Conservation (phyloP, 2,329 filamentous ascomycete species). For the Nemania sp. region DNA sequence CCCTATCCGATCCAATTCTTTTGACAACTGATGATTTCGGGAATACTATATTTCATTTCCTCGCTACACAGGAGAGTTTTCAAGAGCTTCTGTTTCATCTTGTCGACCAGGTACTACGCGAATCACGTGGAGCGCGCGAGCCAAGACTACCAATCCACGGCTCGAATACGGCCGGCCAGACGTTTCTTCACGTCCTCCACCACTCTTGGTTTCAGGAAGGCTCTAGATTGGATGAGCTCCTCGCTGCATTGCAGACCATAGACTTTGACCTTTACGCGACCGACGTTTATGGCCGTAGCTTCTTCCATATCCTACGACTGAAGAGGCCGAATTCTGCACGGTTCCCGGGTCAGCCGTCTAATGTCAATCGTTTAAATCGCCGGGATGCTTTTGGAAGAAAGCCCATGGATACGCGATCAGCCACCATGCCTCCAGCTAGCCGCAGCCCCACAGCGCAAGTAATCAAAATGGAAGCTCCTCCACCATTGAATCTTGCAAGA, state of each 20-base stretch:
- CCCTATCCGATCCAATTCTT: constrained; percentile 38
- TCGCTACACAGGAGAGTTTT: constrained; percentile 28
- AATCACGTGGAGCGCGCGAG: no score
- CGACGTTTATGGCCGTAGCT: constrained; percentile 40
- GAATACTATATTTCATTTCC: constrained; percentile 54
- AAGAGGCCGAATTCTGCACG: constrained; percentile 21
- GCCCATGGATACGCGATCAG: constrained; percentile 28
- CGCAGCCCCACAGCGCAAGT: constrained; percentile 15
- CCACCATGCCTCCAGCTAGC: not conserved
- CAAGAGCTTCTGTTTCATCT: constrained; percentile 29
- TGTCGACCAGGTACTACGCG: constrained; percentile 23
- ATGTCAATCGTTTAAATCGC: constrained; percentile 39
- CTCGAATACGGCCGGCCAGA: constrained; percentile 37
- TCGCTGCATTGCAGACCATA: constrained; percentile 26
- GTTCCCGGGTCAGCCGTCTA: constrained; percentile 35
- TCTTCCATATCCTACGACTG: constrained; percentile 41
- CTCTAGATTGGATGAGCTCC: constrained; percentile 28
- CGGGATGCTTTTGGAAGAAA: constrained; percentile 53
- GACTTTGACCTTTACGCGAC: constrained; percentile 34
- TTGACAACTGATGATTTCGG: constrained; percentile 53
- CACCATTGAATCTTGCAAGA: constrained; percentile 5
- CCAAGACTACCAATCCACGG: constrained; percentile 36
- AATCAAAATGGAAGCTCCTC: constrained; percentile 14
- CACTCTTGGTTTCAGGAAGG: constrained; percentile 35
- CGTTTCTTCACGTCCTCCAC: constrained; percentile 41